phyloP scores from a whole-genome alignment of 2,329 filamentous ascomycete species.

The Plectosphaerella plurivora region DNA sequence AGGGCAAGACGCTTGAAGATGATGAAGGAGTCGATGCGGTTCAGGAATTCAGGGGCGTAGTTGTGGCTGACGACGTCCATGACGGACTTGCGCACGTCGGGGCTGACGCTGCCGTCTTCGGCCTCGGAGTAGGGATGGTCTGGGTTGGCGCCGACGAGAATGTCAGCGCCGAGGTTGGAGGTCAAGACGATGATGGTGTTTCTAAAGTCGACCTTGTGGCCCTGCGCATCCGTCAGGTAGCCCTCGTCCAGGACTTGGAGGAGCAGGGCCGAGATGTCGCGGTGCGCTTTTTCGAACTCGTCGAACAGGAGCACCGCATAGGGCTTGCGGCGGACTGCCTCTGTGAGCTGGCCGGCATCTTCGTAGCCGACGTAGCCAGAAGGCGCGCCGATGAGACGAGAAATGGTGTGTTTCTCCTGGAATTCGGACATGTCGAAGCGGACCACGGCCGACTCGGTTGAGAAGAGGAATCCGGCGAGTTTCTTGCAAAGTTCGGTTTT shows the following conservation, averaged over 20 bases:
- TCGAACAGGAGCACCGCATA: conserved; percentile 95
- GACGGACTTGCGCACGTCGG: conserved; percentile 70
- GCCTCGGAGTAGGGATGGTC: conserved; percentile 60
- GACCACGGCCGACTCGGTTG: conserved; percentile 83
- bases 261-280: conserved; percentile 86
- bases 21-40: conserved; percentile 95
- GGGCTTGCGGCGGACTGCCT: conserved; percentile 90
- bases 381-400: conserved; percentile 84
- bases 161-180: conserved; percentile 89
- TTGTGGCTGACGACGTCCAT: conserved; percentile 77
- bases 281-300: conserved; percentile 96
- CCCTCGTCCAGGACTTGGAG: conserved; percentile 95
- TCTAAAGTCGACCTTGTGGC: conserved; percentile 93
- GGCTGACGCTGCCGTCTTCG: conserved; percentile 63
- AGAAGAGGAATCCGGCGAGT: conserved; percentile 88
- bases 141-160: conserved; percentile 73
- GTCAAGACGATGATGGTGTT: conserved; percentile 97
- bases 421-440: conserved; percentile 98
- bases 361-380: conserved; percentile 97
- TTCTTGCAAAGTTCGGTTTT: conserved; percentile 98
- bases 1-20: conserved; percentile 84
- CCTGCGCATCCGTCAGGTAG: conserved; percentile 91
- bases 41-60: conserved; percentile 91
- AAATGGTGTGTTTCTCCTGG: conserved; percentile 95
- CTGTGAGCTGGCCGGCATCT: conserved; percentile 91